Conservation (phyloP, 495 filamentous ascomycete species). For the Aspergillus haitiensis region DNA sequence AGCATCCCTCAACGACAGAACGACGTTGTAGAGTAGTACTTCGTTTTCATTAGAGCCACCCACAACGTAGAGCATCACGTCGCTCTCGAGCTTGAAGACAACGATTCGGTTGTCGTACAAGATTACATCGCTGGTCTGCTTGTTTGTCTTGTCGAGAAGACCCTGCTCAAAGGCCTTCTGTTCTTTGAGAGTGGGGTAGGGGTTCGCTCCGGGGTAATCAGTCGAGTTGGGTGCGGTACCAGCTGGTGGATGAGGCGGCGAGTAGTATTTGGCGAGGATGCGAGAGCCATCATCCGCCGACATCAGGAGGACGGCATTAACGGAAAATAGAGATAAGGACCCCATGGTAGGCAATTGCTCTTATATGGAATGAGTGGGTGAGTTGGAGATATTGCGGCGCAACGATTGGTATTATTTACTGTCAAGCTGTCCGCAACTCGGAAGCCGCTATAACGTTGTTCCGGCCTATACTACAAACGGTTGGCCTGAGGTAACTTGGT, state of each 20-base stretch:
- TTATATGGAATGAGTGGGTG: conserved; percentile 8
- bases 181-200: conserved; percentile 86
- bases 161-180: conserved; percentile 97
- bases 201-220: conserved; percentile 65
- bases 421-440: conserved; percentile 43
- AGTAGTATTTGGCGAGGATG: conserved; percentile 96
- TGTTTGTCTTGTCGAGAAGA: conserved; percentile 91
- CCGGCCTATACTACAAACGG: conserved; percentile 27
- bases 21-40: conserved; percentile 90
- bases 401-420: conserved; percentile 30
- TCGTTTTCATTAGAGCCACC: conserved; percentile 94
- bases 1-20: conserved; percentile 83
- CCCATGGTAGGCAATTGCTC: conserved; percentile 40
- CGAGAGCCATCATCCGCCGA: conserved; percentile 82
- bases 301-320: conserved; percentile 91
- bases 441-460: conserved; percentile 42
- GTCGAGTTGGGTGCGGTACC: conserved; percentile 50
- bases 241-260: conserved; percentile 72
- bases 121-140: conserved; percentile 92
- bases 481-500: no score
- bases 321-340: conserved; percentile 78
- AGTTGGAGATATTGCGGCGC: conserved; percentile 7
- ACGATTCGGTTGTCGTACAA: conserved; percentile 94
- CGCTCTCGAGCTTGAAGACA: conserved; percentile 95
- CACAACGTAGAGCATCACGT: conserved; percentile 96